Evolutionary conservation across 257 asterid genomes (phyloP), one percentile per base, ranked within the genome.

Genomic region (Euphrasia confusa): DNA sequence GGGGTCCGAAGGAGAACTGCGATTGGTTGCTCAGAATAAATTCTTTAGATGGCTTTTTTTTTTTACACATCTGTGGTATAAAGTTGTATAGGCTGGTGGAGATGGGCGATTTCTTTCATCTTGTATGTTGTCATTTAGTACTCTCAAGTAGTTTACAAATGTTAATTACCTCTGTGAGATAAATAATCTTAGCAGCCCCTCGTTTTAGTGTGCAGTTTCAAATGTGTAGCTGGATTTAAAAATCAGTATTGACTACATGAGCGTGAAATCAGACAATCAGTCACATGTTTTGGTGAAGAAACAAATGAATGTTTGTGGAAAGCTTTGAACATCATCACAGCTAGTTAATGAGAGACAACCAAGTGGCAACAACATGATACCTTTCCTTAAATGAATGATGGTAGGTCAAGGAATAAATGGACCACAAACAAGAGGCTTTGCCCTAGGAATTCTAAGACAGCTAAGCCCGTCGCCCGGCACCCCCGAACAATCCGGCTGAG

Each of bases 381-480:
- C 49, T 42, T 10, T 12, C 49, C 49, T 35, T 45, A 10, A n/a
- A n/a, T 45, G 54, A 48, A 48, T 42, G 26, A 15, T 10, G 11
- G 18, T 4, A 45, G n/a, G 54, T 50, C 52, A 50, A 50, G 26
- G 24, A 50, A 50, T 50, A 7, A 50, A 50, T 8, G 55, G 28
- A 6, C 11, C 95, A 66, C 96, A 86, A 9, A 68, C 74, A 4
- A 91, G 77, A 3, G 93, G 83, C 75, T 63, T 84, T 0, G 79
- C 56, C 6, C 83, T n/a, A 5, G 97, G 97, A 37, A 83, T 72
- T 66, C 98, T 81, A 0, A 89, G 79, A 66, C 98, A 92, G 68
- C 81, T 89, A 4, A 86, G 71, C 10, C 93, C 84, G 5, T 79
- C 84, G 5, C 93, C 92, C 0, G 87, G 95, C 14, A 78, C 69